Conservation (phyloP, 768 basidiomycete genomes). For the Trametes punicea region DNA sequence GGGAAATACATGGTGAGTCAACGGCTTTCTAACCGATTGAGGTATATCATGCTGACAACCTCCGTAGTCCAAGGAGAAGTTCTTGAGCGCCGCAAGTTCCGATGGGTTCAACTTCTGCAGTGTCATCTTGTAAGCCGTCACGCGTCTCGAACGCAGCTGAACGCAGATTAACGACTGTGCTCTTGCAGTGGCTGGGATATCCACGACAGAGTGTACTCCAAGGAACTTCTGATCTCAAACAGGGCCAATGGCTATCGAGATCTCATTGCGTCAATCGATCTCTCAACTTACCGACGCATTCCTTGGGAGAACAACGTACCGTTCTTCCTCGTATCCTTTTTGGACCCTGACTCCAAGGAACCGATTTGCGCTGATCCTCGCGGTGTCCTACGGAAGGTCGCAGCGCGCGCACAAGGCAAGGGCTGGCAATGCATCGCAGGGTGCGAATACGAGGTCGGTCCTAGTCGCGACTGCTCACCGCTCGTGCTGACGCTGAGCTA, state of each 20-base stretch:
- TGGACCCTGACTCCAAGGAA: conserved; percentile 79
- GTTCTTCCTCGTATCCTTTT: conserved; percentile 89
- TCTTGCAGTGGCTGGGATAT: conserved; percentile 80
- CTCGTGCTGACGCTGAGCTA: conserved; percentile 28
- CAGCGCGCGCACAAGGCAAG: conserved; percentile 43
- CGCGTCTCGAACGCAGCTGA: not conserved
- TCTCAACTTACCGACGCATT: conserved; percentile 83
- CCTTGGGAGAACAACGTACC: conserved; percentile 91
- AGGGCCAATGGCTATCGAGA: conserved; percentile 90
- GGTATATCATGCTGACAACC: conserved; percentile 8
- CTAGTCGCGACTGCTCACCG: not conserved
- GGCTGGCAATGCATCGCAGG: conserved; percentile 76
- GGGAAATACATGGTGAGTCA: conserved; percentile 86
- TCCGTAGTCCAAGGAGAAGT: conserved; percentile 85
- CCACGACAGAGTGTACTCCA: conserved; percentile 80
- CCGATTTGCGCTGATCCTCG: conserved; percentile 84
- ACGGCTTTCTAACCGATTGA: not conserved
- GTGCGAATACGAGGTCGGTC: conserved; percentile 85
- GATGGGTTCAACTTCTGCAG: conserved; percentile 93
- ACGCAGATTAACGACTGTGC: not conserved
- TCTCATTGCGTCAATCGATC: conserved; percentile 80
- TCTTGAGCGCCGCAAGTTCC: conserved; percentile 72
- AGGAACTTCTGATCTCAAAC: conserved; percentile 89
- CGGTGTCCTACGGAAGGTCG: conserved; percentile 63
- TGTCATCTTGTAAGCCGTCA: conserved; percentile 74